A percentile compares a stretch with the other conserved stretches of the same genome.
phyloP scores from a whole-genome alignment of 164 flowering plant genomes.

The Piper betle region DNA sequence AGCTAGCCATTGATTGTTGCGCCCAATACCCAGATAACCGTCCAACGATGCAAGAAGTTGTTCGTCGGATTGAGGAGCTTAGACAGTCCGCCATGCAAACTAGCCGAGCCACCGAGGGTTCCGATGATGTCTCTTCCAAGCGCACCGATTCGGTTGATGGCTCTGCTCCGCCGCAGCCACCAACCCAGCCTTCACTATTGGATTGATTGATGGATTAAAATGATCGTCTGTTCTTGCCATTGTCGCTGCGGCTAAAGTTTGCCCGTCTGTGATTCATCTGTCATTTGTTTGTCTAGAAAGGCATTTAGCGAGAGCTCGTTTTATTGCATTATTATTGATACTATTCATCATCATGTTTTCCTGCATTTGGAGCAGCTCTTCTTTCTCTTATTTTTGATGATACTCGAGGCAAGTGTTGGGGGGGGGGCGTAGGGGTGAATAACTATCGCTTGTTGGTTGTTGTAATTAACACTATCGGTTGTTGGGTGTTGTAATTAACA shows the following conservation, averaged over 20 bases:
- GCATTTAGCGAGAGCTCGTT: neutral
- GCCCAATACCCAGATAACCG: slow-evolving; percentile 74
- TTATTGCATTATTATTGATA: neutral
- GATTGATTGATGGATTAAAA: slow-evolving; percentile 8
- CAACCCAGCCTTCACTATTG: slow-evolving; percentile 2
- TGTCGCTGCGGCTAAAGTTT: neutral
- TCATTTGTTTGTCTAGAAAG: neutral
- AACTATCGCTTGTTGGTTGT: neutral
- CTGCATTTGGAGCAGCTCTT: too few species aligned
- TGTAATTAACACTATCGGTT: too few species aligned
- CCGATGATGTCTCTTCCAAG: slow-evolving; percentile 17
- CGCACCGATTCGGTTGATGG: slow-evolving; percentile 10
- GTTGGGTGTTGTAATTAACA: neutral
- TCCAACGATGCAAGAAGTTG: slow-evolving; percentile 59
- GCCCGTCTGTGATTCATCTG: neutral
- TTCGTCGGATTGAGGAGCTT: slow-evolving; percentile 46
- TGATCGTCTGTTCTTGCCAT: neutral
- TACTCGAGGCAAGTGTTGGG: neutral
- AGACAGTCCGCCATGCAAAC: slow-evolving; percentile 21
- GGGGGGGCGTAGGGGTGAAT: neutral
- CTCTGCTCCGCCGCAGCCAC: slow-evolving; percentile 1
- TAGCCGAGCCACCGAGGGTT: slow-evolving; percentile 10
- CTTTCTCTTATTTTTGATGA: neutral
- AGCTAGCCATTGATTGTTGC: slow-evolving; percentile 63
- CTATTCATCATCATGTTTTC: neutral